Conservation (phyloP, 2,329 filamentous ascomycete species). For the Sporothrix dimorphospora region DNA sequence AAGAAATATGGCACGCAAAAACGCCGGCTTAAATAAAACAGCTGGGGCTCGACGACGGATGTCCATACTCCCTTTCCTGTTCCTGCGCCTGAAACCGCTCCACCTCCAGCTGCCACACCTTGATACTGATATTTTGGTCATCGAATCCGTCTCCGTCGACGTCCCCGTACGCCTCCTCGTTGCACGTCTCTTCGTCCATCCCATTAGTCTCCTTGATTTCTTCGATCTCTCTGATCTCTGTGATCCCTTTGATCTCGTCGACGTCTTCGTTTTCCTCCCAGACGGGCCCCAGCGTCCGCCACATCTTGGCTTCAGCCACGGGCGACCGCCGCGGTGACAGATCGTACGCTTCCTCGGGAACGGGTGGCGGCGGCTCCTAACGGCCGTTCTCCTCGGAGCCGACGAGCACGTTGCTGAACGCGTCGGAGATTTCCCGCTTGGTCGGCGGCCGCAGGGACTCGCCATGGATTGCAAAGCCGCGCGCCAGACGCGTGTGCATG, state of each 20-base stretch:
- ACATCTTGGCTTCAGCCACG: neutral
- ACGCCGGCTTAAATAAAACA: conserved; percentile 31
- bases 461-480: conserved; percentile 50
- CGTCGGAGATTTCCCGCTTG: conserved; percentile 56
- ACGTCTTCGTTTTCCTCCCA: neutral
- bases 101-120: neutral
- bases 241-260: neutral
- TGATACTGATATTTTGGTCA: neutral
- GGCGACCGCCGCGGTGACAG: neutral
- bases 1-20: neutral
- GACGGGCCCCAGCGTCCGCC: neutral
- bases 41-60: conserved; percentile 26
- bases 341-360: neutral
- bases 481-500: conserved; percentile 81
- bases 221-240: no score
- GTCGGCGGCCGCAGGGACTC: conserved; percentile 49
- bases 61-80: conserved; percentile 10
- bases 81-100: neutral
- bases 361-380: conserved; percentile 24
- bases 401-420: conserved; percentile 62
- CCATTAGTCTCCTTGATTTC: neutral
- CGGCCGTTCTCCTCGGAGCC: conserved; percentile 25
- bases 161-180: neutral
- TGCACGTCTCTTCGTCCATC: neutral
- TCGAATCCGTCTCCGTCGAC: neutral